Evolutionary conservation across 768 basidiomycete species (phyloP), one percentile per base, ranked within the genome.

Genomic region (Paxillus involutus): DNA sequence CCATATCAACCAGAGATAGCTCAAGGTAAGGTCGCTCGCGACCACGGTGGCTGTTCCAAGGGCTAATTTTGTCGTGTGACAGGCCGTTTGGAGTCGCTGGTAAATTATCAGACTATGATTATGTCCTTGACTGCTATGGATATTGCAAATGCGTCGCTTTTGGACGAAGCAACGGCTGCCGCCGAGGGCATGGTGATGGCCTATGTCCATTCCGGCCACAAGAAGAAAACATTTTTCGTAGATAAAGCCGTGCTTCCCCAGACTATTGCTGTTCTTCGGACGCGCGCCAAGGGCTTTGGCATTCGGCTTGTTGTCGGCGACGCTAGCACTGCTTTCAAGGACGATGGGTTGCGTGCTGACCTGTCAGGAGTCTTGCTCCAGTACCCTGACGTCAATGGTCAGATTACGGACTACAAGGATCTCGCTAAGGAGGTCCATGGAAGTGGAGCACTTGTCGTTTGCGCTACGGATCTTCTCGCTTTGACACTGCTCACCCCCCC

Each of bases 121-220:
- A 91, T 84, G 74, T 97, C 95, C 14, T 75, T 99, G 65, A 97
- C 96, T 13, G 81, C 88, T 19, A 94, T 99, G 82, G 90, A 94
- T 62, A 93, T 98, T 57, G 91, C 96, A 29, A 98, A 98, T 64
- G 94, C 96, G 3, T 98, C 94, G 14, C 79, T 99, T 21, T 77
- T 99, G 30, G 96, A 98, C 65, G 96, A 98, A 71, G 88, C 91
- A 8, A 98, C 94, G 4, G 95, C 94, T 16, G 93, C 93, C 2
- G 94, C 92, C 0, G 95, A 97, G 73, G 93, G 84, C 58, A 98
- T 98, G 97, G 87, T 96, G 56, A 94, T 99, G 90, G 83, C 94
- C 17, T 91, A 87, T 59, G 78, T 83, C 24, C 75, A 82, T 47
- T 71, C 82, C 2, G 78, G 78, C 47, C 82, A 84, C 64, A 91